Evolutionary conservation across 106 monocot species (phyloP).

Genomic region (Allium sativum): DNA sequence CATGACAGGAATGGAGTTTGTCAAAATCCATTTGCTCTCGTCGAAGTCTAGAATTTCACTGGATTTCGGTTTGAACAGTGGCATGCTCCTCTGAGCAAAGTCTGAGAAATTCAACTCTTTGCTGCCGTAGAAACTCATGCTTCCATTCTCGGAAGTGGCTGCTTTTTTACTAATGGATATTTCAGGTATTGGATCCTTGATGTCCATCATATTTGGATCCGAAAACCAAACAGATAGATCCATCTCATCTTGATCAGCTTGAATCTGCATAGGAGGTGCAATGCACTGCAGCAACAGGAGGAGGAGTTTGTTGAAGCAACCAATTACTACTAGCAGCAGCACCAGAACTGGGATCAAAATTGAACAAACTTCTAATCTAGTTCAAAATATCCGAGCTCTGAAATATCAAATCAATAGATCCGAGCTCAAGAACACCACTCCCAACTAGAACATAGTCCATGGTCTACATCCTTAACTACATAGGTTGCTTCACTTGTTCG

Average conservation of each 20-base stretch:
- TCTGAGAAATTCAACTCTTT: constrained; percentile 60
- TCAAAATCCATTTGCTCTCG: constrained; percentile 22
- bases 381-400: constrained; percentile 16
- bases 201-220: constrained; percentile 39
- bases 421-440: constrained; percentile 36
- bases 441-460: constrained; percentile 31
- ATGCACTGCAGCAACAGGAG: constrained; percentile 5
- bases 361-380: constrained; percentile 23
- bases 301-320: constrained; percentile 6
- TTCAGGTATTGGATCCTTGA: constrained; percentile 38
- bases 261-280: not conserved
- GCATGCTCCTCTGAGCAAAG: constrained; percentile 9
- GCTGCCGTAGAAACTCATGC: constrained; percentile 18
- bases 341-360: not conserved
- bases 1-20: constrained; percentile 16
- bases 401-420: constrained; percentile 28
- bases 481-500: constrained; percentile 28
- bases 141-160: constrained; percentile 22
- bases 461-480: constrained; percentile 25
- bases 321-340: constrained; percentile 1
- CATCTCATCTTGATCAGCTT: constrained; percentile 24
- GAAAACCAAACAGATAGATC: constrained; percentile 65
- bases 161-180: not conserved
- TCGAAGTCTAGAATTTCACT: constrained; percentile 53
- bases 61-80: constrained; percentile 43